A percentile compares a stretch with the other conserved stretches of the same genome.
These are phyloP conservation scores for Tubosaeta brunneosetosa DNA, from an alignment of 768 basidiomycete species.

Conservation along the genomic window DNA sequence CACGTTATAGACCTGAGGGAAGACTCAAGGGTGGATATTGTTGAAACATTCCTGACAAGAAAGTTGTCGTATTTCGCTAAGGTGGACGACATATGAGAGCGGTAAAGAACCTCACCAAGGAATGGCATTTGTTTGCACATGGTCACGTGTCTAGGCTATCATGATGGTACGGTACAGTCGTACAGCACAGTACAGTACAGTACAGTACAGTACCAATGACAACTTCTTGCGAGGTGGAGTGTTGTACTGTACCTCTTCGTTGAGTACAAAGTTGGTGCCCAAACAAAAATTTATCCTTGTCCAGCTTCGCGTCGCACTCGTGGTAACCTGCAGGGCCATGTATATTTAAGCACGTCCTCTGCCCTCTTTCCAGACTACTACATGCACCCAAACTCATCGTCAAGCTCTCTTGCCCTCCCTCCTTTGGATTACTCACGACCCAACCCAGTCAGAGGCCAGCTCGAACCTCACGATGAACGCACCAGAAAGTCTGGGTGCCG, in stretches of 20 bases:
- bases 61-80: conserved; percentile 76
- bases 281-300: conserved; percentile 11
- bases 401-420: conserved; percentile 20
- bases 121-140: too few species aligned
- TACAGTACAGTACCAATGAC: background rate
- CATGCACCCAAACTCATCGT: conserved; percentile 24
- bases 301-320: conserved; percentile 1
- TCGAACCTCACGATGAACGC: conserved; percentile 57
- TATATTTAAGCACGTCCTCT: background rate
- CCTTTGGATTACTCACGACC: conserved; percentile 53
- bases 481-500: conserved; percentile 57
- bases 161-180: background rate
- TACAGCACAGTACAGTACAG: background rate
- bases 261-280: conserved; percentile 22
- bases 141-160: background rate
- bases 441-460: conserved; percentile 69
- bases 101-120: background rate
- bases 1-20: conserved; percentile 87
- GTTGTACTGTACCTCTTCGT: too few species aligned
- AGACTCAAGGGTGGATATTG: conserved; percentile 85
- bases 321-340: conserved; percentile 10
- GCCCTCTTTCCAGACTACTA: conserved; percentile 5
- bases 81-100: conserved; percentile 50
- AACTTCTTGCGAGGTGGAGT: too few species aligned
- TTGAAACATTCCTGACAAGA: conserved; percentile 77